Evolutionary conservation across 768 basidiomycete genomes (phyloP).

Genomic region (Pulveroboletus sp.): DNA sequence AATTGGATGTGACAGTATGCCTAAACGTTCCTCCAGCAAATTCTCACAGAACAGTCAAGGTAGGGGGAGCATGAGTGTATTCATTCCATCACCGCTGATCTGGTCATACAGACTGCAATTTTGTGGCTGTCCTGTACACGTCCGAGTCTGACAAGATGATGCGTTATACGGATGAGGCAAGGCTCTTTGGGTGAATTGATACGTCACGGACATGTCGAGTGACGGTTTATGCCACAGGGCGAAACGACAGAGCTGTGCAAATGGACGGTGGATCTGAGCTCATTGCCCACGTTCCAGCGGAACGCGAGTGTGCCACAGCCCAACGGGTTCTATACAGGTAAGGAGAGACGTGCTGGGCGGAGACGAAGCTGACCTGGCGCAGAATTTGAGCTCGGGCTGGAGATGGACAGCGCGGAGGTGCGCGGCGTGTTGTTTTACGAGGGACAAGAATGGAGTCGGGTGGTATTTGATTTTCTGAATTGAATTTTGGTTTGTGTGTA

Average conservation of each 20-base stretch:
- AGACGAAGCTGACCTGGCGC: background rate
- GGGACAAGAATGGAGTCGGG: constrained; percentile 77
- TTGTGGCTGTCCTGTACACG: constrained; percentile 79
- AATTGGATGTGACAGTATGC: constrained; percentile 1
- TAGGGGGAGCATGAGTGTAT: constrained; percentile 20
- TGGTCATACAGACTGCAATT: constrained; percentile 58
- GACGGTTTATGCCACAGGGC: constrained; percentile 39
- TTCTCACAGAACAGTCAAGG: constrained; percentile 57
- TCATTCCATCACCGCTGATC: background rate
- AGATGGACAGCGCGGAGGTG: constrained; percentile 83
- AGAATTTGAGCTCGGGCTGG: constrained; percentile 84
- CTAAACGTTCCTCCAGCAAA: constrained; percentile 45
- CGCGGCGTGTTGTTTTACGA: constrained; percentile 74
- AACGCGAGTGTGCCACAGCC: constrained; percentile 53
- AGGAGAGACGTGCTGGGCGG: background rate
- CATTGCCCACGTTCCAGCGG: constrained; percentile 73
- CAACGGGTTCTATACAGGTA: constrained; percentile 77
- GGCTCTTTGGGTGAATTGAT: constrained; percentile 11
- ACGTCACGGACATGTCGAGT: constrained; percentile 13
- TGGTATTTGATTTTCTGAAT: constrained; percentile 50
- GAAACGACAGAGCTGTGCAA: constrained; percentile 72
- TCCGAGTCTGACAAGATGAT: constrained; percentile 69
- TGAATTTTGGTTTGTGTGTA: background rate
- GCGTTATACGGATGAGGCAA: constrained; percentile 78
- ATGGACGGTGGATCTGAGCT: constrained; percentile 82